Percentiles rank a stretch among this genome's conserved stretches.
Conservation (phyloP, 2,329 filamentous ascomycete species). For the Dryadomyces quercivorus region DNA sequence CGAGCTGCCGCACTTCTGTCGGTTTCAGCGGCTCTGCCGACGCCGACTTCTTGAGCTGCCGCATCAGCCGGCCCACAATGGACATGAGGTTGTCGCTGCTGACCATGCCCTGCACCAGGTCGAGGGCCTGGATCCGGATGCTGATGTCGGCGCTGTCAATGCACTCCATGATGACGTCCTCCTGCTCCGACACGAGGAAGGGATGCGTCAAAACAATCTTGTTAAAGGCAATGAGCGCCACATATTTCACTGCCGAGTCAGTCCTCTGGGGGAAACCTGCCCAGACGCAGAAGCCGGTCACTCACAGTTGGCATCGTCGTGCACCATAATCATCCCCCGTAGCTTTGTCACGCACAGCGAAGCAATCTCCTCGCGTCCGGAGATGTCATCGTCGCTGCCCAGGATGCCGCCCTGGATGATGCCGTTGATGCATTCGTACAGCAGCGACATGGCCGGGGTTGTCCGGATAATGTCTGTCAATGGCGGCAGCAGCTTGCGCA, state of each 20-base stretch:
- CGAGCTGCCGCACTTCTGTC: slow-evolving; percentile 31
- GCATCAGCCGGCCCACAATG: slow-evolving; percentile 77
- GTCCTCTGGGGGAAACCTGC: not conserved
- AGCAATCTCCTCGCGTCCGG: slow-evolving; percentile 84
- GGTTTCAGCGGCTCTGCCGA: slow-evolving; percentile 28
- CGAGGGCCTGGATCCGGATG: slow-evolving; percentile 83
- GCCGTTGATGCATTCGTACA: slow-evolving; percentile 97
- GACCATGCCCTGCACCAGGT: slow-evolving; percentile 89
- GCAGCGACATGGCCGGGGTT: slow-evolving; percentile 91
- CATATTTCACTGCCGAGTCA: slow-evolving; percentile 71
- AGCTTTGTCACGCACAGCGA: slow-evolving; percentile 86
- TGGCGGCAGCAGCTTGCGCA: slow-evolving; percentile 82
- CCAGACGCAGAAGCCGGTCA: not conserved
- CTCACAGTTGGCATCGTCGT: slow-evolving; percentile 86
- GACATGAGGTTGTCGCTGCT: slow-evolving; percentile 71
- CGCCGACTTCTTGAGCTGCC: slow-evolving; percentile 63
- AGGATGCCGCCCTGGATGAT: slow-evolving; percentile 95
- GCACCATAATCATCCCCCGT: slow-evolving; percentile 83
- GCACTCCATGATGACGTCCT: slow-evolving; percentile 92
- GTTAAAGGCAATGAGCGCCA: slow-evolving; percentile 88
- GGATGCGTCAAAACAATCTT: slow-evolving; percentile 86
- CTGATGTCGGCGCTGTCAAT: slow-evolving; percentile 94
- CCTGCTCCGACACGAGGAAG: slow-evolving; percentile 77
- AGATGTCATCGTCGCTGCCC: slow-evolving; percentile 60
- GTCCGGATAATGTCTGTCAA: slow-evolving; percentile 88